Conservation (phyloP, 2,329 filamentous ascomycete species). For the Penicillium fuscoglaucum region DNA sequence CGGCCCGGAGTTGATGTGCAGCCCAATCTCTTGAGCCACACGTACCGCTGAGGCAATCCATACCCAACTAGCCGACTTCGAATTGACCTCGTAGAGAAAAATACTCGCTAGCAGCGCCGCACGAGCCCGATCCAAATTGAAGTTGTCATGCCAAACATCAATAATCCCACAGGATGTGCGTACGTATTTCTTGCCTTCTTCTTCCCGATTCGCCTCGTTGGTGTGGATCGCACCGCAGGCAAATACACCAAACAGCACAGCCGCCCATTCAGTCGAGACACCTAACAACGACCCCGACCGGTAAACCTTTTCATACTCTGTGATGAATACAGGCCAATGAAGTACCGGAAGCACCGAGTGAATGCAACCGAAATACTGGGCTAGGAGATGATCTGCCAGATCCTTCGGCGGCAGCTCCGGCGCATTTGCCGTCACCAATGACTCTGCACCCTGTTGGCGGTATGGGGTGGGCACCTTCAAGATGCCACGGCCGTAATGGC, state of each 20-base stretch:
- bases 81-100: conserved; percentile 81
- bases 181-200: conserved; percentile 65
- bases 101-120: conserved; percentile 72
- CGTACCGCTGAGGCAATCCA: conserved; percentile 81
- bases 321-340: conserved; percentile 81
- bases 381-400: conserved; percentile 69
- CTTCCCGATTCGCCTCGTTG: conserved; percentile 56
- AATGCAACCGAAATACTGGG: conserved; percentile 71
- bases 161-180: conserved; percentile 69
- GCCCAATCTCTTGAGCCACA: conserved; percentile 77
- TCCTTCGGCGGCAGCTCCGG: conserved; percentile 70
- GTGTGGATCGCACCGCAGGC: conserved; percentile 79
- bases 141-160: conserved; percentile 79
- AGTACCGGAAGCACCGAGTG: conserved; percentile 82
- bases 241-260: conserved; percentile 78
- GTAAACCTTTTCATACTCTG: conserved; percentile 76
- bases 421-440: conserved; percentile 54
- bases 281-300: conserved; percentile 61
- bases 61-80: conserved; percentile 79
- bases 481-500: conserved; percentile 72
- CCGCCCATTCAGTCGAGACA: conserved; percentile 68
- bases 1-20: conserved; percentile 72
- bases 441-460: conserved; percentile 54
- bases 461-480: conserved; percentile 75
- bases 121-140: conserved; percentile 73